phyloP scores from a whole-genome alignment of 371 early-diverging fungal genomes.

The Basidiobolus meristosporus region DNA sequence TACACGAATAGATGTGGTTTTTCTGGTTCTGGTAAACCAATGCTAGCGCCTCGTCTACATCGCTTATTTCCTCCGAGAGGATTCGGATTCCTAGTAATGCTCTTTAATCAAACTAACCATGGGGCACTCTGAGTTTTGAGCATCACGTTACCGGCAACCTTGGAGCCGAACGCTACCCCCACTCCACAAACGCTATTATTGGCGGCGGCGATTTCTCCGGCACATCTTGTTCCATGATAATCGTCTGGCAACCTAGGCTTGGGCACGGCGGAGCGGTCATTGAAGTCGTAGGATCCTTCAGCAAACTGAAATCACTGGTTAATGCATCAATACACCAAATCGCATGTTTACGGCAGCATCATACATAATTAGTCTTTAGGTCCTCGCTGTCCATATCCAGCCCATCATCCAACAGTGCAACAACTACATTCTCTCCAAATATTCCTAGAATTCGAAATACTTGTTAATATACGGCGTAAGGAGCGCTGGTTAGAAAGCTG shows the following conservation, averaged over 20 bases:
- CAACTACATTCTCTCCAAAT: constrained; percentile 67
- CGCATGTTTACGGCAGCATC: constrained; percentile 4
- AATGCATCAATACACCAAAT: no score
- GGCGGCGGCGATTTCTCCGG: constrained; percentile 88
- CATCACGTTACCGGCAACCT: constrained; percentile 48
- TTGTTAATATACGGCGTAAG: no score
- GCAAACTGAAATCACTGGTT: constrained; percentile 21
- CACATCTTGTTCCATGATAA: constrained; percentile 91
- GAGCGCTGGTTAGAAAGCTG: no score
- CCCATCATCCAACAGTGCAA: constrained; percentile 90
- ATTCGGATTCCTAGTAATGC: constrained; percentile 58
- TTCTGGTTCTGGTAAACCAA: constrained; percentile 69
- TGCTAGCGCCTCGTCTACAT: constrained; percentile 78
- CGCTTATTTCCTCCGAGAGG: constrained; percentile 67
- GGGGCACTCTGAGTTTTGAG: no score
- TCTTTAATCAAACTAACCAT: no score
- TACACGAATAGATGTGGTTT: constrained; percentile 88
- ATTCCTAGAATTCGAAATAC: constrained; percentile 13
- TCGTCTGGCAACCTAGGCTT: constrained; percentile 62
- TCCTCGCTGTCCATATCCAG: constrained; percentile 73
- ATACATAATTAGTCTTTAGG: constrained; percentile 70
- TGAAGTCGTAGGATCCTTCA: constrained; percentile 86
- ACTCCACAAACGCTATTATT: constrained; percentile 83
- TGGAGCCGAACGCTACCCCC: constrained; percentile 81
- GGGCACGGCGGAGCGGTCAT: constrained; percentile 59